A percentile compares a stretch with the other conserved stretches of the same genome.
Evolutionary conservation across 2,329 filamentous ascomycete genomes (phyloP).

Genomic region (Phoma herbarum): DNA sequence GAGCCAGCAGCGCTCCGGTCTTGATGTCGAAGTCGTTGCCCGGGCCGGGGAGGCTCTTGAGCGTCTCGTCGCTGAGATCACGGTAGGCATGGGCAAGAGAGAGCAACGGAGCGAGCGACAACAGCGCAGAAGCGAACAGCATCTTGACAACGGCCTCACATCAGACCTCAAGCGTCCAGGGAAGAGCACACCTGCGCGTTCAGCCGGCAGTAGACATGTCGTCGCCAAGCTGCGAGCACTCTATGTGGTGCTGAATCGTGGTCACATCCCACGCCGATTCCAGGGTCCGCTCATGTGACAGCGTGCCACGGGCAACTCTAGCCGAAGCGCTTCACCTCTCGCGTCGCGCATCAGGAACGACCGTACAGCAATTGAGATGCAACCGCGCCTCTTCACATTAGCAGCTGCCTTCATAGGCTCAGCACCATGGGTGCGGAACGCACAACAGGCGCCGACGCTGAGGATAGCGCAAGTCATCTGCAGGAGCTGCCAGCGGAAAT

Average conservation of each 20-base stretch:
- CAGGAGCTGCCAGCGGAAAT: conserved; percentile 41
- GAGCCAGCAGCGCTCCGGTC: conserved; percentile 78
- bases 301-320: conserved; percentile 28
- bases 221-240: conserved; percentile 1
- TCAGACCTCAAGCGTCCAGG: conserved; percentile 9
- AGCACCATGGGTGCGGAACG: conserved; percentile 15
- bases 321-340: conserved; percentile 28
- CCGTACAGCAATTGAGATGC: conserved; percentile 36
- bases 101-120: conserved; percentile 36
- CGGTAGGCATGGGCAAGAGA: conserved; percentile 60
- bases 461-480: conserved; percentile 36
- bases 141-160: conserved; percentile 28
- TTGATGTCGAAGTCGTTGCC: conserved; percentile 82
- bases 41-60: conserved; percentile 74
- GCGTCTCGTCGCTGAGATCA: conserved; percentile 75
- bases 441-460: neutral
- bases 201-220: conserved; percentile 24
- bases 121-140: conserved; percentile 32
- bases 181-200: conserved; percentile 11
- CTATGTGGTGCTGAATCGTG: conserved; percentile 30
- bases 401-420: conserved; percentile 32
- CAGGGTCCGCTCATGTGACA: conserved; percentile 19
- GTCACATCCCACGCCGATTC: conserved; percentile 24
- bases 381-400: conserved; percentile 34
- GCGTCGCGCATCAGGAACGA: conserved; percentile 6